Conservation (phyloP, 2,329 filamentous ascomycete species). For the Hortaea werneckii region DNA sequence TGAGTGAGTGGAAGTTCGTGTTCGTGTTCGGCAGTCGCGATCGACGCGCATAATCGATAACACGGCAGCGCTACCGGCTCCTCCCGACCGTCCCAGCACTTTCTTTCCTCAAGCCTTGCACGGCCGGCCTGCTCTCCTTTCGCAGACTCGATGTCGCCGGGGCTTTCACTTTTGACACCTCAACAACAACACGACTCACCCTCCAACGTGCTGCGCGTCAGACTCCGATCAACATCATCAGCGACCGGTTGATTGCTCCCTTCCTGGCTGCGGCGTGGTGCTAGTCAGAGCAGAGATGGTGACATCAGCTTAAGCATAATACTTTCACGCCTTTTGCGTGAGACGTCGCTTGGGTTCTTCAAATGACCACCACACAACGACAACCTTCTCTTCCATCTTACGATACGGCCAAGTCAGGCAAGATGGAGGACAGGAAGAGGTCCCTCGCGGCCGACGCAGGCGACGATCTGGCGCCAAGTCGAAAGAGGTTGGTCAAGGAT, state of each 20-base stretch:
- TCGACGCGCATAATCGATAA: neutral
- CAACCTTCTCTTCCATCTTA: constrained; percentile 52
- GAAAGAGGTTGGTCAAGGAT: constrained; percentile 70
- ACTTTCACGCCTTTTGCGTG: too few relatives aligned
- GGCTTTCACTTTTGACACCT: too few relatives aligned
- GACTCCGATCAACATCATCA: too few relatives aligned
- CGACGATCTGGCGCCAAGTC: constrained; percentile 77
- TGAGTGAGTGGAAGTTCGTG: neutral
- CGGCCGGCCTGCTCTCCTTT: neutral
- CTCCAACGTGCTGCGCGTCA: too few relatives aligned
- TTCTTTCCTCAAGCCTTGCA: neutral
- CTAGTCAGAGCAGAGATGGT: too few relatives aligned
- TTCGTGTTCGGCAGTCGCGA: neutral
- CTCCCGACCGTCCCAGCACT: neutral
- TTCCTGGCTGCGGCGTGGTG: too few relatives aligned
- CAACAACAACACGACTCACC: neutral
- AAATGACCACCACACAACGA: constrained; percentile 10
- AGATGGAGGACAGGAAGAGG: constrained; percentile 99
- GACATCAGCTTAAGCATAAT: too few relatives aligned
- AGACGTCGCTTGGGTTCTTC: neutral
- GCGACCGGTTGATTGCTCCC: too few relatives aligned
- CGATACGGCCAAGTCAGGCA: constrained; percentile 53
- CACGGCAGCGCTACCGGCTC: neutral
- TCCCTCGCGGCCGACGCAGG: constrained; percentile 58
- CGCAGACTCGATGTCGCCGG: neutral